Conservation (phyloP, 345 rosid species). For the Ceriops decandra region DNA sequence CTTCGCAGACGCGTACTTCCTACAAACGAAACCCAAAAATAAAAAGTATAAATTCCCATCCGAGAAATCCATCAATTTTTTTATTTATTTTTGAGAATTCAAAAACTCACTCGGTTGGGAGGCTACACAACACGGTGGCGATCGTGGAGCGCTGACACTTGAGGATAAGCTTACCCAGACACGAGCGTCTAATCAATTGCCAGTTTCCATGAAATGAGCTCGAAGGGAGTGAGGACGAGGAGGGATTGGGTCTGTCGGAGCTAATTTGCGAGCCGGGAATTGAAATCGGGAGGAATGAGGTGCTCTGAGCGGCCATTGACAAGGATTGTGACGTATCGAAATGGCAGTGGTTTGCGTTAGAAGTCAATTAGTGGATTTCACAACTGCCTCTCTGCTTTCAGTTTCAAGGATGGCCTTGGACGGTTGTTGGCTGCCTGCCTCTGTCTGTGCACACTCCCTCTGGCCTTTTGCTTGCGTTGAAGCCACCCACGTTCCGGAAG, state of each 20-base stretch:
- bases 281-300: conserved; percentile 43
- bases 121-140: conserved; percentile 50
- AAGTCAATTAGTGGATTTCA: neutral
- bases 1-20: conserved; percentile 56
- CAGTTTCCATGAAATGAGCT: conserved; percentile 44
- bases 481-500: no score
- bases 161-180: conserved; percentile 26
- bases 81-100: neutral
- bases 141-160: conserved; percentile 31
- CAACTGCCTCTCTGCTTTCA: neutral
- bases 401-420: neutral
- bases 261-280: conserved; percentile 30
- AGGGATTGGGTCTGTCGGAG: conserved; percentile 12
- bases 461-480: no score
- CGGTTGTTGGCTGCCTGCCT: neutral
- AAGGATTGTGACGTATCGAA: neutral
- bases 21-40: conserved; percentile 26
- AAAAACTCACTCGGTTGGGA: conserved; percentile 55
- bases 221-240: conserved; percentile 23
- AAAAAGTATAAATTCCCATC: conserved; percentile 4
- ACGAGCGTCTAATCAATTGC: conserved; percentile 33
- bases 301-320: conserved; percentile 48
- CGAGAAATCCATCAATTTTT: neutral
- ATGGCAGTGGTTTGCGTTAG: neutral
- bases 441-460: neutral